Evolutionary conservation across 768 basidiomycete species (phyloP), one percentile per base, ranked within the genome.

Genomic region (Collybia sp.): DNA sequence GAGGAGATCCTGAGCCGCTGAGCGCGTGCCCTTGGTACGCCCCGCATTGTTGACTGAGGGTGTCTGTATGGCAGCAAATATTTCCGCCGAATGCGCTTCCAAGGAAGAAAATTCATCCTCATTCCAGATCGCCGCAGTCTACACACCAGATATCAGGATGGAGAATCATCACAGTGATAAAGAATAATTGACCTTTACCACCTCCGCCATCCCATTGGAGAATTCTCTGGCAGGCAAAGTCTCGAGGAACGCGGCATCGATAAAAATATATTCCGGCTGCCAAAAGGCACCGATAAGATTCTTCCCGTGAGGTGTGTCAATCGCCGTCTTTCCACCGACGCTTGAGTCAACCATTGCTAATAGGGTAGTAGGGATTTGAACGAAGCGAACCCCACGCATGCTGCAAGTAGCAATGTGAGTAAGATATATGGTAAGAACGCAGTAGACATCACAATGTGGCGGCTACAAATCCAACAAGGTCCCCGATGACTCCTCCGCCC

Each of bases 81-180:
- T 94, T 59, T 90, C 88, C 19, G 79, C 78, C 1, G 90, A 82
- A 38, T 83, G 81, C 1, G 88, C 85, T 63, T 99, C 96, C 50
- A 99, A 82, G 30, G 83, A 77, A 31, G 83, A 77, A 58, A 99
- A 99, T 58, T 94, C 92, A 51, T 70, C 65, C 56, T 91, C 93
- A 63, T 91, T 82, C 95, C 95, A 97, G 58, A 98, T 98, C n/a
- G 94, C 96, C 5, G 96, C 95, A 18, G 96, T 99, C 95, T 95
- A 49, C 44, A n/a, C 44, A n/a, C 34, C 43, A 35, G 32, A 48
- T 44, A 17, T 34, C 19, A 9, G 50, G 30, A 42, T 36, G 38
- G 5, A 42, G 18, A 35, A 35, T 32, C 13, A 16, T 45, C 32
- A 40, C 33, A 33, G 39, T 4, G 32, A 19, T 13, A 10, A 15